phyloP scores from a whole-genome alignment of 2,329 filamentous ascomycete genomes.

The Ascochyta rabiei region DNA sequence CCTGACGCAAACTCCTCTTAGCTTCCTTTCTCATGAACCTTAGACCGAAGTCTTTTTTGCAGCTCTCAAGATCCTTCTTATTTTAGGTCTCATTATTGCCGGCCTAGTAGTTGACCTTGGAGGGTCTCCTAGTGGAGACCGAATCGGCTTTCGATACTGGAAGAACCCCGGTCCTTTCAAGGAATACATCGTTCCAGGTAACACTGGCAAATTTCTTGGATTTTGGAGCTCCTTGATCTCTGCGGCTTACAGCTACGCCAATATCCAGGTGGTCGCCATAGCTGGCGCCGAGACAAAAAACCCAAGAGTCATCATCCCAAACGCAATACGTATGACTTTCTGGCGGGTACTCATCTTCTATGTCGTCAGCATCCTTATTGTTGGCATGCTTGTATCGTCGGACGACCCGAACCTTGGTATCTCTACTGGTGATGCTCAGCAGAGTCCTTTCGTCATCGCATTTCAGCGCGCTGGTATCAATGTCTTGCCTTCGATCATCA shows the following conservation, averaged over 20 bases:
- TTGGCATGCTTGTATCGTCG: slow-evolving; percentile 48
- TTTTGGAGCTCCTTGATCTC: slow-evolving; percentile 78
- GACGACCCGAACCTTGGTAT: slow-evolving; percentile 30
- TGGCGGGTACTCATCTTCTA: slow-evolving; percentile 77
- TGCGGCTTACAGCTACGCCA: slow-evolving; percentile 76
- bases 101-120: slow-evolving; percentile 11
- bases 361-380: slow-evolving; percentile 47
- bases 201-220: slow-evolving; percentile 68
- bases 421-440: background rate
- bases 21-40: slow-evolving; percentile 48
- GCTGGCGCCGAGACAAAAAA: slow-evolving; percentile 81
- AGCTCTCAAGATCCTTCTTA: slow-evolving; percentile 39
- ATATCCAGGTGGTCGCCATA: slow-evolving; percentile 78
- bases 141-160: slow-evolving; percentile 68
- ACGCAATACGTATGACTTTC: slow-evolving; percentile 92
- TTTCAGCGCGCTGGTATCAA: slow-evolving; percentile 51
- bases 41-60: slow-evolving; percentile 55
- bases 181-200: slow-evolving; percentile 53
- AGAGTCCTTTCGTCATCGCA: slow-evolving; percentile 60
- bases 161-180: slow-evolving; percentile 60
- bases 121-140: slow-evolving; percentile 6
- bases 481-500: slow-evolving; percentile 31
- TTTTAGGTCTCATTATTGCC: slow-evolving; percentile 6
- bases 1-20: background rate
- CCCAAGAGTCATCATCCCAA: slow-evolving; percentile 82